Evolutionary conservation across 2,329 filamentous ascomycete genomes (phyloP).

Genomic region (Botrytis cinerea): DNA sequence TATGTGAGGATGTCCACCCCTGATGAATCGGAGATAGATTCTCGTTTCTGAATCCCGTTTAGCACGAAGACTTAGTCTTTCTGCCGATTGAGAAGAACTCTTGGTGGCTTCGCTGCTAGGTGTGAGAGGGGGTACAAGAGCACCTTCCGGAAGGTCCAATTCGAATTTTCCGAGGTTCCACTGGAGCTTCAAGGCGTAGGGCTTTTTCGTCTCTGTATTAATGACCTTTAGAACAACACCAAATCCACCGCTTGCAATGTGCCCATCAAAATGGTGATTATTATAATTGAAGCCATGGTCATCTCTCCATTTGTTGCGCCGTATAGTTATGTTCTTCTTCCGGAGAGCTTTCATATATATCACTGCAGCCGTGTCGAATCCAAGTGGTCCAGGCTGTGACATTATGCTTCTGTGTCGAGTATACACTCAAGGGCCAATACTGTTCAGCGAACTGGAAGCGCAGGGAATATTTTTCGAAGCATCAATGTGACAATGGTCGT

Average conservation of each 20-base stretch:
- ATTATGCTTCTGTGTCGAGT: neutral
- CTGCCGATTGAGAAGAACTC: neutral
- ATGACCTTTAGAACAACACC: neutral
- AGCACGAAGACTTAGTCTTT: neutral
- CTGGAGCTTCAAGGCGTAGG: conserved; percentile 16
- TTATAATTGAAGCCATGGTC: neutral
- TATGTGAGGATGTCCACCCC: conserved; percentile 12
- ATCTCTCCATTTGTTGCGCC: conserved; percentile 11
- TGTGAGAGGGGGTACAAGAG: neutral
- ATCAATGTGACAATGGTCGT: neutral
- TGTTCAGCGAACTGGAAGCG: neutral
- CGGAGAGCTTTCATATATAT: neutral
- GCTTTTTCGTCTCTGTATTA: neutral
- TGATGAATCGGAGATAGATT: conserved; percentile 5
- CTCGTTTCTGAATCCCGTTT: conserved; percentile 8
- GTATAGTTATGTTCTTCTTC: neutral
- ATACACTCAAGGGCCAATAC: neutral
- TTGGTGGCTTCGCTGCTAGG: conserved; percentile 7
- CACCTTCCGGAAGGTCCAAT: neutral
- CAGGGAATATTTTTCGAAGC: neutral
- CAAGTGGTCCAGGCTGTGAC: neutral
- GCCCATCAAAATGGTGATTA: neutral
- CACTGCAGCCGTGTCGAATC: neutral
- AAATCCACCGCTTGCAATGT: neutral
- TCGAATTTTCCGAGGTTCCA: neutral